phyloP scores from a whole-genome alignment of 2,329 filamentous ascomycete genomes.

The Apiospora koreana region DNA sequence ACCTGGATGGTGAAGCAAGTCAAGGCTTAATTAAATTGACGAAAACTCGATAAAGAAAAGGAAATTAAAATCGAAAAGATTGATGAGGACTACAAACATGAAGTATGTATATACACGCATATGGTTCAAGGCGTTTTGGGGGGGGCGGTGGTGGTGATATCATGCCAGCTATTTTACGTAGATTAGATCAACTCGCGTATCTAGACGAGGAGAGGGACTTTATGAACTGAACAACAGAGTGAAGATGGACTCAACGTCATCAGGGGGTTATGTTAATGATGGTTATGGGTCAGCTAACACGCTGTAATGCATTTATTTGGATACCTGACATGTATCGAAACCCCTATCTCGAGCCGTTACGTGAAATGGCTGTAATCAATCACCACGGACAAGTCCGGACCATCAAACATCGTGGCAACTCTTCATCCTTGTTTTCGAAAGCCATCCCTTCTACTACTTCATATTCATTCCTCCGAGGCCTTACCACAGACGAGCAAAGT shows the following conservation, averaged over 20 bases:
- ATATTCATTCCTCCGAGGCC: no score
- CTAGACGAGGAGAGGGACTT: constrained; percentile 11
- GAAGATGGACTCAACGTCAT: constrained; percentile 35
- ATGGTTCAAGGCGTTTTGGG: constrained; percentile 3
- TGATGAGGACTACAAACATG: neutral
- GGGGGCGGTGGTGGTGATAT: constrained; percentile 6
- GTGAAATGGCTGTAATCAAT: neutral
- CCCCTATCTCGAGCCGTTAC: neutral
- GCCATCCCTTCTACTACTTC: no score
- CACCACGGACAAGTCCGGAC: no score
- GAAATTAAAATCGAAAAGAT: neutral
- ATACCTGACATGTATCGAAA: neutral
- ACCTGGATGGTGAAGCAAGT: constrained; percentile 80
- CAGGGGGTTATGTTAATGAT: constrained; percentile 16
- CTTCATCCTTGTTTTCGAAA: no score
- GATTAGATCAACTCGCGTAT: constrained; percentile 23
- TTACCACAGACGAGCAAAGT: no score
- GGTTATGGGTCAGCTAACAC: neutral
- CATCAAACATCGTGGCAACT: no score
- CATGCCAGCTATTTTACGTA: constrained; percentile 12
- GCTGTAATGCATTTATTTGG: neutral
- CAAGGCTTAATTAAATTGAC: neutral
- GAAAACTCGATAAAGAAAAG: neutral
- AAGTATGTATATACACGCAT: neutral
- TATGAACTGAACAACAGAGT: neutral